Base-by-base conservation (phyloP, 2,329 filamentous ascomycete species). In the Blastomyces emzantsi region DNA sequence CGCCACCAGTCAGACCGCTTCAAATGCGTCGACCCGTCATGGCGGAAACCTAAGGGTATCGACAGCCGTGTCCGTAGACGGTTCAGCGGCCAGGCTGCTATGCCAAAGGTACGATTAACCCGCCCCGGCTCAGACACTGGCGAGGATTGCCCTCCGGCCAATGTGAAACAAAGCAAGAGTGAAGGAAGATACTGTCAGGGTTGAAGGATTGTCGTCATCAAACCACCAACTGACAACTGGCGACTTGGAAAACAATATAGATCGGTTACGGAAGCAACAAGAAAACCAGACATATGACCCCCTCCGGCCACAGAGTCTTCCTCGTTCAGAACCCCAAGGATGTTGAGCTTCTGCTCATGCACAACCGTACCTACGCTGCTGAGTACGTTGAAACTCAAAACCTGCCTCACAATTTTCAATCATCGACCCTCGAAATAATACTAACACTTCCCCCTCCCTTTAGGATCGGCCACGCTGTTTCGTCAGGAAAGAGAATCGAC, bases 41-140 rank as follows among this genome's bases (percentile, higher is more conserved):
- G 94, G 94, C 90, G 94, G 83, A 99, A 97, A 87, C 94, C 94
- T 73, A 99, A 99, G 90, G 94, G 94, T 91, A 99, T 99, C 82
- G 94, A 99, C 84, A 96, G 92, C 85, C 85, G 90, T 77, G 93
- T 99, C 79, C 90, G 94, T 80, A 88, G 94, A 86, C 90, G 94
- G 73, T 99, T 99, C 87, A 92, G 90, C 83, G 91, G 94, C 77
- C 90, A 90, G 83, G 89, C 89, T 81, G 87, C 87, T 77, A 97
- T 99, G 93, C 94, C 94, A 82, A 96, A 92, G 85, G 93, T 97
- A 92, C 79, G 90, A 60, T 22, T 33, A 22, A 51, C 30, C 25
- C 43, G 9, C 19, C 19, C 25, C 43, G 5, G 19, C 19, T 36
- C 36, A 0, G 8, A 33, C 28, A 47, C 3, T 47, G 43, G 13